Base-by-base conservation (phyloP, 305 asterid species). In the Petunia hybrid region DNA sequence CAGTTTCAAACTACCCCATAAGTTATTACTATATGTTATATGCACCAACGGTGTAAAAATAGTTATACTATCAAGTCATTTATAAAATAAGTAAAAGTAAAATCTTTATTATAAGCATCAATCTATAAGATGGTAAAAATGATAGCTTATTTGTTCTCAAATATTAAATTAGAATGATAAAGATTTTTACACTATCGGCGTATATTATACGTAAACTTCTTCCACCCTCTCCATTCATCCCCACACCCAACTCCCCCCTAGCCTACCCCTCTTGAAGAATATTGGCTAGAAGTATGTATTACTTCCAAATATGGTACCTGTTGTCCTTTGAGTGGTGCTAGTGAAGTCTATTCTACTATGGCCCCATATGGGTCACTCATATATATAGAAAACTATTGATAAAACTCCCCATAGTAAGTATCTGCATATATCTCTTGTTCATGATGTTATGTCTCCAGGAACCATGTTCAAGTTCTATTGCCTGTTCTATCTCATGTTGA, bases 341-440 rank as follows among this genome's bases (percentile, higher is more conserved):
- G 67, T 78, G 74, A 9, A 80, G 80, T 82, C 80, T 65, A 63
- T 84, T 76, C 80, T 85, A 78, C 79, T 81, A 59, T 89, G 86
- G 85, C 87, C 91, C 91, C 90, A 88, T 85, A 76, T 67, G 84
- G 84, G 83, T 5, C 80, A 38, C 16, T 60, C 38, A 77, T 8
- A 62, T 51, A 71, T 35, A 38, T 76, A 88, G 69, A 2, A 16
- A 59, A 56, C 68, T 57, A 60, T 79, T 51, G 77, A 61, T 16
- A n/a, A 22, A 22, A 81, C 74, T 8, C 31, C 38, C 68, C 55
- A 81, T 56, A 67, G 67, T 80, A 66, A 48, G 76, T 74, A 10
- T 77, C 38, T 80, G 64, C 67, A 22, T 62, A 59, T 22, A 22
- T 22, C 31, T 42, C 59, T 22, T 76, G 59, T 68, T 78, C 60